Conservation (phyloP, 495 filamentous ascomycete genomes). For the Talaromyces proteolyticus region DNA sequence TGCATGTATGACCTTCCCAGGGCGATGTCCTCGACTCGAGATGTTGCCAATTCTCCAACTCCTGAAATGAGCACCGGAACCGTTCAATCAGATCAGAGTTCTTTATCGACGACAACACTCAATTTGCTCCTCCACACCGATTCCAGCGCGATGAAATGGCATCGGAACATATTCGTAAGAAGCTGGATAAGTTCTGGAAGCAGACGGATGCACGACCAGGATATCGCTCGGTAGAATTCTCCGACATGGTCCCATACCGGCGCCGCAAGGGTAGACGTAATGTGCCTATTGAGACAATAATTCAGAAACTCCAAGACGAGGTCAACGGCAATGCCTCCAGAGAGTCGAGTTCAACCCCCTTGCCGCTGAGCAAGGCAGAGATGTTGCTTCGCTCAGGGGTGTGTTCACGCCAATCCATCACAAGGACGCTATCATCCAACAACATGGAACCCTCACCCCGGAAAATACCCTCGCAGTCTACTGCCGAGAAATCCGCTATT, state of each 20-base stretch:
- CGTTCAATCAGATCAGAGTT: slow-evolving; percentile 58
- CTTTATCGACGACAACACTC: slow-evolving; percentile 63
- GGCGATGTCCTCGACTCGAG: slow-evolving; percentile 1
- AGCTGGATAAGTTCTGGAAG: slow-evolving; percentile 36
- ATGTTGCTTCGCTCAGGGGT: no score
- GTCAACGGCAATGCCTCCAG: slow-evolving; percentile 36
- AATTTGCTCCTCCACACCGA: slow-evolving; percentile 47
- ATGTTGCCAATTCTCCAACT: slow-evolving; percentile 10
- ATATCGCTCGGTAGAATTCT: slow-evolving; percentile 50
- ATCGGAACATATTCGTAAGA: slow-evolving; percentile 32
- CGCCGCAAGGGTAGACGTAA: slow-evolving; percentile 44
- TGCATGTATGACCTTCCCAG: no score
- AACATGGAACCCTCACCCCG: no score
- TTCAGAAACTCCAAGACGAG: slow-evolving; percentile 46
- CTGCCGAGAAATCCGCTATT: no score
- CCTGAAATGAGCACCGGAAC: slow-evolving; percentile 12
- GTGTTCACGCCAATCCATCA: no score
- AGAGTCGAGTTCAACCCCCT: no score
- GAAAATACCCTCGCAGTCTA: no score
- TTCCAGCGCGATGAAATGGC: slow-evolving; percentile 53
- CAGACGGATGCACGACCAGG: slow-evolving; percentile 34
- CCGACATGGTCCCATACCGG: slow-evolving; percentile 50
- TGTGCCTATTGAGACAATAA: slow-evolving; percentile 60
- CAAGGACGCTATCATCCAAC: no score
- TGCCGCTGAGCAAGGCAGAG: no score